Conservation (phyloP, 139 green algal species). For the Penium margaritaceum region DNA sequence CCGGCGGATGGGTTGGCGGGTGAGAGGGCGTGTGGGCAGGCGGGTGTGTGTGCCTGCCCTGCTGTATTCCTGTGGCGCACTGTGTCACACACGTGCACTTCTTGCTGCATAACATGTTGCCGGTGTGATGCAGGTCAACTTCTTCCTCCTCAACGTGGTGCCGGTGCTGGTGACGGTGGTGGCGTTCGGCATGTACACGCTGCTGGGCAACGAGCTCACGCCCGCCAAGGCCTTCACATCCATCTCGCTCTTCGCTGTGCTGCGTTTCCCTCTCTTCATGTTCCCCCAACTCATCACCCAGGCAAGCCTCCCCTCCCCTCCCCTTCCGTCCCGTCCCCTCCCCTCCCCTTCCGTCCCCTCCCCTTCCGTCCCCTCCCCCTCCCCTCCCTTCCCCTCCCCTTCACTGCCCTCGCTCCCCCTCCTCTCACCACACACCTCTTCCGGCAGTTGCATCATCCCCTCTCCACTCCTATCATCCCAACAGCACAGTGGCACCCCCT, state of each 20-base stretch:
- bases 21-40: background rate
- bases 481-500: background rate
- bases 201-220: constrained; percentile 59
- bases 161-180: constrained; percentile 61
- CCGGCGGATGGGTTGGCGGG: too few species aligned
- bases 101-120: too few species aligned
- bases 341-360: too few species aligned
- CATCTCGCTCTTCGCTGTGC: constrained; percentile 81
- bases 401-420: background rate
- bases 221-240: constrained; percentile 71
- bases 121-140: constrained; percentile 45
- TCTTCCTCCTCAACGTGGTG: constrained; percentile 45
- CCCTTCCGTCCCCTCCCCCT: too few species aligned
- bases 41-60: too few species aligned
- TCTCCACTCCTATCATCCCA: background rate
- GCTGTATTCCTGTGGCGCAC: too few species aligned
- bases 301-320: background rate
- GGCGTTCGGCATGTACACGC: constrained; percentile 68
- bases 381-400: background rate
- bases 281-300: constrained; percentile 67
- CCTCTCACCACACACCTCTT: background rate
- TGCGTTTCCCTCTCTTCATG: constrained; percentile 85
- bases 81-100: too few species aligned
- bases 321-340: too few species aligned
- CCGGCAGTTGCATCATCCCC: too few species aligned